Conservation (phyloP, 2,329 filamentous ascomycete genomes). For the Fusarium burgessii region DNA sequence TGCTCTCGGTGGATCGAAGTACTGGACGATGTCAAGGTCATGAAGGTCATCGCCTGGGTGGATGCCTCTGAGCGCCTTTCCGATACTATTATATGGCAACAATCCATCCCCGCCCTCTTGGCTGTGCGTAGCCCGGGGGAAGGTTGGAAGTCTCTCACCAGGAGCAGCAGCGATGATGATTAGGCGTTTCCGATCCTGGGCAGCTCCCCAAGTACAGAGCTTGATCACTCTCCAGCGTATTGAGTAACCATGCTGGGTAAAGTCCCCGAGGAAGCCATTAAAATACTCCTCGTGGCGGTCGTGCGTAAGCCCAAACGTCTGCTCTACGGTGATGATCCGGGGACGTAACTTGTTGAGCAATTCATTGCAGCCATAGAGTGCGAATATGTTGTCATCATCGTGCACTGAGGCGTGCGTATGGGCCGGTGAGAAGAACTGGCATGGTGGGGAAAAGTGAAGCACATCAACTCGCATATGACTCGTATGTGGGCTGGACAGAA, state of each 20-base stretch:
- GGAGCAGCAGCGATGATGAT: slow-evolving; percentile 72
- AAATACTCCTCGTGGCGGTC: slow-evolving; percentile 68
- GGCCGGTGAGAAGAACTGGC: slow-evolving; percentile 79
- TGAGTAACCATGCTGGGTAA: slow-evolving; percentile 75
- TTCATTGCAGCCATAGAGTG: slow-evolving; percentile 64
- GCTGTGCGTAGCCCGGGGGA: slow-evolving; percentile 72
- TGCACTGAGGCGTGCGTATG: slow-evolving; percentile 76
- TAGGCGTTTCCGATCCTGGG: slow-evolving; percentile 63
- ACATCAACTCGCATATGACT: slow-evolving; percentile 68
- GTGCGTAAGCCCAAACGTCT: slow-evolving; percentile 76
- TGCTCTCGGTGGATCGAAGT: slow-evolving; percentile 45
- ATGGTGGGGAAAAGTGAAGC: slow-evolving; percentile 81
- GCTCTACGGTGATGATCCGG: slow-evolving; percentile 80
- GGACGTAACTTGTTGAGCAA: slow-evolving; percentile 71
- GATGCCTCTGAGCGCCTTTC: slow-evolving; percentile 56
- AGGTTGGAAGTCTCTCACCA: slow-evolving; percentile 75
- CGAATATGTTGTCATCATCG: slow-evolving; percentile 77
- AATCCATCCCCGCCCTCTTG: slow-evolving; percentile 51
- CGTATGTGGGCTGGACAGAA: slow-evolving; percentile 55
- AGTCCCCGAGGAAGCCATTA: slow-evolving; percentile 69
- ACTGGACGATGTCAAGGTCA: slow-evolving; percentile 47
- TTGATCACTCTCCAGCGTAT: slow-evolving; percentile 74
- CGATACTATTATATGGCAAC: slow-evolving; percentile 59
- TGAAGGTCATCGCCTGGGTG: slow-evolving; percentile 54
- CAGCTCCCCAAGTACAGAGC: slow-evolving; percentile 63